These are phyloP conservation scores for Leishmania guyanensis DNA, from an alignment of 208 protist species.

Conservation along the genomic window DNA sequence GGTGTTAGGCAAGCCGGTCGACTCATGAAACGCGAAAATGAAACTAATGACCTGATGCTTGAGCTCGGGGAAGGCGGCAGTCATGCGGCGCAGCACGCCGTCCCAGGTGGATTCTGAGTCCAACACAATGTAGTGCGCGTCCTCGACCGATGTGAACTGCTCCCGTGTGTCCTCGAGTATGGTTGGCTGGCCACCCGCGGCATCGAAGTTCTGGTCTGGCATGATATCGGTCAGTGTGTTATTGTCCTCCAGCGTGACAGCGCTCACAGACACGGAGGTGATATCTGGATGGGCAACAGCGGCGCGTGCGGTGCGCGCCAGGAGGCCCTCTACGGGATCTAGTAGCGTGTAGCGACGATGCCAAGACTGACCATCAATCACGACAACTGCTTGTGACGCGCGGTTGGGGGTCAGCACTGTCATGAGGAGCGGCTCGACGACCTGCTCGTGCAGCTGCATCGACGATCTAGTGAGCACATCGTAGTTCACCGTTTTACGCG, in stretches of 20 bases:
- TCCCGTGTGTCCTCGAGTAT: slow-evolving; percentile 69
- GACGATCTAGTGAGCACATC: slow-evolving; percentile 39
- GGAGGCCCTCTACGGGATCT: slow-evolving; percentile 47
- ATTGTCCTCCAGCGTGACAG: slow-evolving; percentile 57
- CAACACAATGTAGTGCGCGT: slow-evolving; percentile 49
- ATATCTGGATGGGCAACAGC: slow-evolving; percentile 26
- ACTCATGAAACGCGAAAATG: slow-evolving; percentile 51
- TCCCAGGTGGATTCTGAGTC: slow-evolving; percentile 22
- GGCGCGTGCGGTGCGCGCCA: slow-evolving; percentile 29
- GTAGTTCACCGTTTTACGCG: slow-evolving; percentile 56
- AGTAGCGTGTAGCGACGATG: slow-evolving; percentile 43
- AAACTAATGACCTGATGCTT: slow-evolving; percentile 70
- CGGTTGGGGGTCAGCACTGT: slow-evolving; percentile 35
- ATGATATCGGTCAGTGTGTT: slow-evolving; percentile 57
- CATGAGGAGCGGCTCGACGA: slow-evolving; percentile 49
- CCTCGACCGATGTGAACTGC: slow-evolving; percentile 72
- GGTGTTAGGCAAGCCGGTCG: slow-evolving; percentile 55
- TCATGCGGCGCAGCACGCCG: slow-evolving; percentile 26
- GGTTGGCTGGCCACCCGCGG: slow-evolving; percentile 32
- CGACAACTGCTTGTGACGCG: slow-evolving; percentile 51
- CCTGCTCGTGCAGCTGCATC: slow-evolving; percentile 30
- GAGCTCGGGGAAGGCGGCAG: slow-evolving; percentile 17
- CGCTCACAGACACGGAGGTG: slow-evolving; percentile 49
- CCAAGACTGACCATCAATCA: slow-evolving; percentile 52
- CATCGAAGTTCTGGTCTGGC: slow-evolving; percentile 1